Percentiles rank a stretch among this genome's conserved stretches.
Conservation (phyloP, 495 filamentous ascomycete species). For the Parathielavia appendiculata region DNA sequence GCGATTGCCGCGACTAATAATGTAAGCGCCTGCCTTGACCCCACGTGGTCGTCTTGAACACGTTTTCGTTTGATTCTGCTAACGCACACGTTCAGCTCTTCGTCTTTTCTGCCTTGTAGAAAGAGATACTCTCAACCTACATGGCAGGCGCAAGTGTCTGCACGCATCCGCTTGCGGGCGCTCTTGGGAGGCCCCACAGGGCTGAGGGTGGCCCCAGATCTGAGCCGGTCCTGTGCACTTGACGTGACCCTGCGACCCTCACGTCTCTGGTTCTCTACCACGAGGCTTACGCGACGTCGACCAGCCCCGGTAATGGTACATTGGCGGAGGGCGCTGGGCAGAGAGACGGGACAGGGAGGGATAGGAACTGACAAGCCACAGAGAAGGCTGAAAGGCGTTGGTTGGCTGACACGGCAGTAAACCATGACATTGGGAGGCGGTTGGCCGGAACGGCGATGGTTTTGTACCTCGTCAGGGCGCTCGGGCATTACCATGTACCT, state of each 20-base stretch:
- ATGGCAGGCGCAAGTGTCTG: neutral
- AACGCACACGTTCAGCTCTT: constrained; percentile 61
- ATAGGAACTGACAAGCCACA: neutral
- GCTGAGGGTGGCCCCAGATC: neutral
- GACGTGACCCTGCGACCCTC: neutral
- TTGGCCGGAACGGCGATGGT: neutral
- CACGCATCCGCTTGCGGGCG: neutral
- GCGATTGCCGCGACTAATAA: constrained; percentile 99
- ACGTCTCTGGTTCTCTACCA: neutral
- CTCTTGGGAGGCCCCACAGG: neutral
- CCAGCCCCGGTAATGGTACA: neutral
- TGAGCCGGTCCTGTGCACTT: neutral
- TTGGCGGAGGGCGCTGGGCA: neutral
- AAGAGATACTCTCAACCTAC: constrained; percentile 2
- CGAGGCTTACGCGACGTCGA: neutral
- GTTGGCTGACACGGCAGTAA: neutral
- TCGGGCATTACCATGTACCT: constrained; percentile 1
- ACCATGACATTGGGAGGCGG: constrained; percentile 2
- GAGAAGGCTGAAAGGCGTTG: neutral
- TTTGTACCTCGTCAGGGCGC: constrained; percentile 1
- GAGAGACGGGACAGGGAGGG: neutral
- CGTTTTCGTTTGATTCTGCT: constrained; percentile 14
- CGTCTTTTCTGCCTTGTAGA: constrained; percentile 93
- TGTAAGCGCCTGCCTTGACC: constrained; percentile 52
- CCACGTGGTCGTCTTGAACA: neutral